phyloP scores from a whole-genome alignment of 2,329 filamentous ascomycete species.

The Lachnellula hyalina region DNA sequence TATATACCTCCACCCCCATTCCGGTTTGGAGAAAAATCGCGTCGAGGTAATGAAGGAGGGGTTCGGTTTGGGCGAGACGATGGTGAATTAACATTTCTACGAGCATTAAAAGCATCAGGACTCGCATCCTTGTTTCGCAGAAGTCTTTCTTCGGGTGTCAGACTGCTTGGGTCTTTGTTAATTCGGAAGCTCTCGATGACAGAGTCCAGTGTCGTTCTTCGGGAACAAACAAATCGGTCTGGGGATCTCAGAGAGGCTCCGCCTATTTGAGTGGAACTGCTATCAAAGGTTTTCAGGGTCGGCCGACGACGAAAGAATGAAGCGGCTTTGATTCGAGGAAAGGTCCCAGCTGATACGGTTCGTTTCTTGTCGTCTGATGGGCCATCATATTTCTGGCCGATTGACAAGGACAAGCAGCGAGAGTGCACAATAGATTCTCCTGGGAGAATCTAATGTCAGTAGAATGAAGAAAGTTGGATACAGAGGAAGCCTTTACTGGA shows the following conservation, averaged over 20 bases:
- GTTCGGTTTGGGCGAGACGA: slow-evolving; percentile 14
- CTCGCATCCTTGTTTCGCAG: slow-evolving; percentile 38
- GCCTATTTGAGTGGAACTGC: slow-evolving; percentile 12
- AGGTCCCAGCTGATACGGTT: slow-evolving; percentile 10
- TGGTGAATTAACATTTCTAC: slow-evolving; percentile 24
- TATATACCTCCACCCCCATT: slow-evolving; percentile 20
- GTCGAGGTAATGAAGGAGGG: slow-evolving; percentile 5
- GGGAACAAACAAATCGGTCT: slow-evolving; percentile 54
- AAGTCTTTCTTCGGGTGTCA: slow-evolving; percentile 42
- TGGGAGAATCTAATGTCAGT: not conserved
- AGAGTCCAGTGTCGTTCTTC: slow-evolving; percentile 37
- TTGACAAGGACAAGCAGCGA: not conserved
- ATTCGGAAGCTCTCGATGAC: slow-evolving; percentile 45
- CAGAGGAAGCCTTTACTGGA: not conserved
- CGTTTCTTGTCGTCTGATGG: slow-evolving; percentile 12
- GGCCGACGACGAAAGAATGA: slow-evolving; percentile 16
- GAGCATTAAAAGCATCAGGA: slow-evolving; percentile 49
- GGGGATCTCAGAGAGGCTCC: slow-evolving; percentile 31
- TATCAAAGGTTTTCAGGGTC: slow-evolving; percentile 15
- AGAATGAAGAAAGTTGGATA: not conserved
- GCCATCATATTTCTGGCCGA: slow-evolving; percentile 1
- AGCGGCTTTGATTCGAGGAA: slow-evolving; percentile 14
- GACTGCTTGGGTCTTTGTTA: slow-evolving; percentile 41
- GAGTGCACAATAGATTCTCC: not conserved
- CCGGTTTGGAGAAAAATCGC: slow-evolving; percentile 21